A percentile compares a stretch with the other conserved stretches of the same genome.
These are phyloP conservation scores for Cladosporium cucumerinum DNA, from an alignment of 2,329 filamentous ascomycete species.

Conservation along the genomic window DNA sequence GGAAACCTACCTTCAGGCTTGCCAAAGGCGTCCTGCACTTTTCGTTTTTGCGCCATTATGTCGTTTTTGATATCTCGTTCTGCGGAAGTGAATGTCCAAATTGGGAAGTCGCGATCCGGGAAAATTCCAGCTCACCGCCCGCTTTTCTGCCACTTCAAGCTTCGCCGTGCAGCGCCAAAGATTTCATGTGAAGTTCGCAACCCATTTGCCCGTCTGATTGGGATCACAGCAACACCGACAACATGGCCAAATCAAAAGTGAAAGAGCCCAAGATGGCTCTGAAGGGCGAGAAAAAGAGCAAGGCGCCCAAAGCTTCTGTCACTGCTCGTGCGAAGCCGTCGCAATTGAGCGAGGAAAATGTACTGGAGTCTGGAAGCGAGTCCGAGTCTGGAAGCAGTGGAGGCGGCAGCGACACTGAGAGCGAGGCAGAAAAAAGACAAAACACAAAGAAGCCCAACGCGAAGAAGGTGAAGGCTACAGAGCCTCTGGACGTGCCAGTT, in stretches of 20 bases:
- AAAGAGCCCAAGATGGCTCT: slow-evolving; percentile 37
- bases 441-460: slow-evolving; percentile 23
- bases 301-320: slow-evolving; percentile 23
- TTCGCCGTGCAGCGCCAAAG: slow-evolving; percentile 8
- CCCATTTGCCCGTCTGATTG: not conserved
- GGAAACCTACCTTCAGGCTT: slow-evolving; percentile 17
- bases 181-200: slow-evolving; percentile 16
- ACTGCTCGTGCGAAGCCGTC: slow-evolving; percentile 26
- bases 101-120: slow-evolving; percentile 7
- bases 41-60: slow-evolving; percentile 33
- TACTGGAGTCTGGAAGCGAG: slow-evolving; percentile 27
- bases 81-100: slow-evolving; percentile 16
- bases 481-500: slow-evolving; percentile 26
- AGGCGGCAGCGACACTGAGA: slow-evolving; percentile 36
- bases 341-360: slow-evolving; percentile 36
- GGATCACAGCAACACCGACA: not conserved
- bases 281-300: slow-evolving; percentile 32
- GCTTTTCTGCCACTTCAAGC: slow-evolving; percentile 15
- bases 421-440: slow-evolving; percentile 28
- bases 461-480: slow-evolving; percentile 25
- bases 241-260: slow-evolving; percentile 25
- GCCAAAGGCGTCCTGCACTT: slow-evolving; percentile 35
- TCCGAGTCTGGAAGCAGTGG: slow-evolving; percentile 25
- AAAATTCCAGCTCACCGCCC: slow-evolving; percentile 20
- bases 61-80: not conserved